A percentile compares a stretch with the other conserved stretches of the same genome.
phyloP scores from a whole-genome alignment of 257 asterid genomes.

The Solanum lycopersicoides region DNA sequence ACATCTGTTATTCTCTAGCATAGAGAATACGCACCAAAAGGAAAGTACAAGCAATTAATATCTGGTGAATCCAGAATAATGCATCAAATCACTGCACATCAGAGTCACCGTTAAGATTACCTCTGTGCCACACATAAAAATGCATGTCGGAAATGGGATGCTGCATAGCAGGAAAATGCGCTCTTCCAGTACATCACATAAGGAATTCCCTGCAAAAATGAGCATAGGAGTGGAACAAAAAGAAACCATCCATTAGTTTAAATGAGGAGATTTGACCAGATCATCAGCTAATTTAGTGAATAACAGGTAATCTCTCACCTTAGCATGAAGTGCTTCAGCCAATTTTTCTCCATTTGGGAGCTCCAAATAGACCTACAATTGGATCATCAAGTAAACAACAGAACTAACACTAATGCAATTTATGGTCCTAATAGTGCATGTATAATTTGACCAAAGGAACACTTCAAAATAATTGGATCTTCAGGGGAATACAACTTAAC shows the following conservation, averaged over 20 bases:
- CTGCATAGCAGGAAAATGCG: slow-evolving; percentile 52
- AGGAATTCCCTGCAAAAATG: slow-evolving; percentile 62
- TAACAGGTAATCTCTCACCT: slow-evolving; percentile 34
- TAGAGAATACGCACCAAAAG: neutral
- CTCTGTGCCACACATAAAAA: slow-evolving; percentile 76
- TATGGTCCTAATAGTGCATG: neutral
- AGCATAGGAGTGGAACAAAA: slow-evolving; percentile 3
- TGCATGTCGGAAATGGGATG: slow-evolving; percentile 79
- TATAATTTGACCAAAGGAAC: neutral
- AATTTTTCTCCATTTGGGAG: slow-evolving; percentile 62
- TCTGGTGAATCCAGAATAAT: neutral
- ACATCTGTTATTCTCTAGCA: neutral
- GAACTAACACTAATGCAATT: neutral
- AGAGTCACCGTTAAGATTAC: slow-evolving; percentile 20
- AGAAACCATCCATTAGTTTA: slow-evolving; percentile 4
- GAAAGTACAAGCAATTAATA: neutral
- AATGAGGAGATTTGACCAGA: neutral
- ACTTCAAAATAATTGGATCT: neutral
- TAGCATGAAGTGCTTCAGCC: slow-evolving; percentile 78
- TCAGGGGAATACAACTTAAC: neutral
- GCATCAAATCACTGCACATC: neutral
- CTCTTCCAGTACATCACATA: slow-evolving; percentile 83
- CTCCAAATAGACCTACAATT: slow-evolving; percentile 86
- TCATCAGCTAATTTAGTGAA: neutral
- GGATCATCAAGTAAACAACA: neutral